Conservation (phyloP, 305 asterid species). For the Ajuga reptans region DNA sequence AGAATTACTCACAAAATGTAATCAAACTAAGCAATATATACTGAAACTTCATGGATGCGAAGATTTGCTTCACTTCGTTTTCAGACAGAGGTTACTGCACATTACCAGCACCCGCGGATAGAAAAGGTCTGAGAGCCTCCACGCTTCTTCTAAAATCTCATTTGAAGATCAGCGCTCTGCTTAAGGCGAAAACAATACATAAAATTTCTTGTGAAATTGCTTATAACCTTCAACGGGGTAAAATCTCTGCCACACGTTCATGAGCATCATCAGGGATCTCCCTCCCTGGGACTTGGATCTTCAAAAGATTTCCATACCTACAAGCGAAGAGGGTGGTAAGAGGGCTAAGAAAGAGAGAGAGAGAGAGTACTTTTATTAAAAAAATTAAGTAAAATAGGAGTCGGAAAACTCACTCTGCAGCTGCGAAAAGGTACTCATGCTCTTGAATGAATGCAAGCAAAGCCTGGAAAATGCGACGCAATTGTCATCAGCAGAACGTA, state of each 20-base stretch:
- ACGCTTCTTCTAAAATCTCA: not conserved
- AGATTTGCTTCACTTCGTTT: conserved; percentile 14
- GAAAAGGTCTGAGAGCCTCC: conserved; percentile 10
- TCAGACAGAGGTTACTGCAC: conserved; percentile 4
- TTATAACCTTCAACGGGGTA: conserved; percentile 31
- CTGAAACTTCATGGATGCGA: conserved; percentile 14
- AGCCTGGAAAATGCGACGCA: conserved; percentile 47
- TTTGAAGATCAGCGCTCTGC: conserved; percentile 21
- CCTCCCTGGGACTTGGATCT: conserved; percentile 84
- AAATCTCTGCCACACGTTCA: conserved; percentile 59
- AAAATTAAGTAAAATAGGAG: not conserved
- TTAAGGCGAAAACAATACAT: not conserved
- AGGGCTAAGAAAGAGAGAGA: not conserved
- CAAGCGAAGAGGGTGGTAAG: conserved; percentile 7
- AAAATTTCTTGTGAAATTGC: not conserved
- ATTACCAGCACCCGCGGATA: not conserved
- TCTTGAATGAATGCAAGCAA: conserved; percentile 84
- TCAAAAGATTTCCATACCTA: conserved; percentile 72
- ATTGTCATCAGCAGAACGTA: conserved; percentile 6
- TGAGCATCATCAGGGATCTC: conserved; percentile 82
- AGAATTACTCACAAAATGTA: conserved; percentile 33
- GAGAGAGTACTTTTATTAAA: not conserved
- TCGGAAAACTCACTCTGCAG: conserved; percentile 59
- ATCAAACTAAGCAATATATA: conserved; percentile 21
- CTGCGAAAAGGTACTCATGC: conserved; percentile 64